Evolutionary conservation across 2,329 filamentous ascomycete genomes (phyloP).

Genomic region (Lachnellula cervina): DNA sequence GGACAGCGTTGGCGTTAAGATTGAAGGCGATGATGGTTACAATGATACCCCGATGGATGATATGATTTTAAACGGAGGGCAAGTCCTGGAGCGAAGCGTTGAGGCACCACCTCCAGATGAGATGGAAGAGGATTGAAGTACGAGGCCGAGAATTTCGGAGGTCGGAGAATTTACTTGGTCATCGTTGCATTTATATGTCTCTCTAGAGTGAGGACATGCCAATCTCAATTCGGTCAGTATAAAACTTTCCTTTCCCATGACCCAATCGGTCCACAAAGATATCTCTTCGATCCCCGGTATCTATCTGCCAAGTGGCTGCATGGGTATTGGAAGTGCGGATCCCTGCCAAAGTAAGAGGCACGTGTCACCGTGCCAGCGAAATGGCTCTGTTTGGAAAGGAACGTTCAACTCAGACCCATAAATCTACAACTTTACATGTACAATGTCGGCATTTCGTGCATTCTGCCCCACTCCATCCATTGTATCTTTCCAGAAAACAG

Average conservation of each 20-base stretch:
- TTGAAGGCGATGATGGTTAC: conserved; percentile 14
- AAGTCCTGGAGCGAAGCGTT: conserved; percentile 1
- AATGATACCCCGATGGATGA: conserved; percentile 26
- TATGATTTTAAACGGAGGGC: conserved; percentile 10
- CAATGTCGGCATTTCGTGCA: neutral
- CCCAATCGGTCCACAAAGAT: too few relatives aligned
- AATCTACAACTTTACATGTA: neutral
- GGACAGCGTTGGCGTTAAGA: conserved; percentile 9
- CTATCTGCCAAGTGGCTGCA: neutral
- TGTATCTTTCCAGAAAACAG: too few relatives aligned
- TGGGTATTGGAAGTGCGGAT: neutral
- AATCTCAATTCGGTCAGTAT: neutral
- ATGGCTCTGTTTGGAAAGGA: neutral
- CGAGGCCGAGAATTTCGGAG: neutral
- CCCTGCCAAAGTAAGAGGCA: neutral
- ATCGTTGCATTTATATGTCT: neutral
- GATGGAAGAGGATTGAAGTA: conserved; percentile 17
- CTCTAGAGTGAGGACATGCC: neutral
- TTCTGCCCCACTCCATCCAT: neutral
- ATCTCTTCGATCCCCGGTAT: too few relatives aligned
- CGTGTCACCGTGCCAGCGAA: conserved; percentile 2
- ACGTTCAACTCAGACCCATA: neutral
- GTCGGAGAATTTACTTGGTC: neutral
- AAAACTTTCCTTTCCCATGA: neutral
- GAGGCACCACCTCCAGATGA: conserved; percentile 8